These are phyloP conservation scores for Sechiopsis laciniata DNA, from an alignment of 306 rosid genomes.

Conservation along the genomic window DNA sequence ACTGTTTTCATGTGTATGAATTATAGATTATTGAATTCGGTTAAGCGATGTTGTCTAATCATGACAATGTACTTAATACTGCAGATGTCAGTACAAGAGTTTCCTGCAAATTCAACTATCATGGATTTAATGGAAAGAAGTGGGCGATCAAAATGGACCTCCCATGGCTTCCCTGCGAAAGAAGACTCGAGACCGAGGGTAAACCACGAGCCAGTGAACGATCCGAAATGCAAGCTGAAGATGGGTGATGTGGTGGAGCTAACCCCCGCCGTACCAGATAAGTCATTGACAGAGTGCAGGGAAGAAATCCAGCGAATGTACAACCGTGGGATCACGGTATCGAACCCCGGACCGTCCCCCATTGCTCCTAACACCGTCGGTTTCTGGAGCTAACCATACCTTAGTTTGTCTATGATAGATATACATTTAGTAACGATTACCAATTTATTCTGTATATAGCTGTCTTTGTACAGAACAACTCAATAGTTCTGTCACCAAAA, in stretches of 20 bases:
- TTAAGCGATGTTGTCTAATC: background rate
- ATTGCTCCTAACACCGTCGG: slow-evolving; percentile 49
- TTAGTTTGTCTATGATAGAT: background rate
- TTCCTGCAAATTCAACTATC: slow-evolving; percentile 59
- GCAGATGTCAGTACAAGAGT: slow-evolving; percentile 98
- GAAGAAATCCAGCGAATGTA: slow-evolving; percentile 96
- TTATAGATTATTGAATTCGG: background rate
- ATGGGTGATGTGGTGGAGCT: slow-evolving; percentile 94
- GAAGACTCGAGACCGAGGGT: slow-evolving; percentile 81
- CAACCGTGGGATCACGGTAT: slow-evolving; percentile 49
- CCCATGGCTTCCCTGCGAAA: slow-evolving; percentile 73
- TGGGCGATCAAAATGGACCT: slow-evolving; percentile 52
- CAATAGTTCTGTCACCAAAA: slow-evolving; percentile 1
- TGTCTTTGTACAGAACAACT: slow-evolving; percentile 9
- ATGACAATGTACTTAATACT: background rate
- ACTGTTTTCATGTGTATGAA: background rate
- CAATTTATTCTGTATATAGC: slow-evolving; percentile 14
- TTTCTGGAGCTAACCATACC: slow-evolving; percentile 45
- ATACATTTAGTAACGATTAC: slow-evolving; percentile 9
- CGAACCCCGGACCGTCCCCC: slow-evolving; percentile 42
- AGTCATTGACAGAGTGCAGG: slow-evolving; percentile 75
- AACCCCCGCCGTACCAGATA: slow-evolving; percentile 64
- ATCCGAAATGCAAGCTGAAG: slow-evolving; percentile 63
- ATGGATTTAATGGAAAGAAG: slow-evolving; percentile 61
- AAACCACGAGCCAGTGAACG: slow-evolving; percentile 58